These are phyloP conservation scores for Zygoascus bituminiphila DNA, from an alignment of 805 yeast genomes.

Conservation along the genomic window DNA sequence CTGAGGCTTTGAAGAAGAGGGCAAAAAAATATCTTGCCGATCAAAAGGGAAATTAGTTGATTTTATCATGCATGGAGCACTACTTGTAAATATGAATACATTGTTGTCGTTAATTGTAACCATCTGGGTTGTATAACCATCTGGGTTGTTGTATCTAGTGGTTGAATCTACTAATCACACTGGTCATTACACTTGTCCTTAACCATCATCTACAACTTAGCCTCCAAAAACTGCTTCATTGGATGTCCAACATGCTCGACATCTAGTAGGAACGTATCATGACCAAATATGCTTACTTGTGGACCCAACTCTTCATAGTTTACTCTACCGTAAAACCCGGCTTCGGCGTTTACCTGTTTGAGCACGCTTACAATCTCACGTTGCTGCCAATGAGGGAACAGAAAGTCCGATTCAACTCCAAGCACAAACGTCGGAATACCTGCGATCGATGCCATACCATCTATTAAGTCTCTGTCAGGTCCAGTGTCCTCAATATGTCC, in stretches of 20 bases:
- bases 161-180: too few relatives aligned
- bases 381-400: constrained; percentile 95
- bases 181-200: too few relatives aligned
- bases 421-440: constrained; percentile 64
- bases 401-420: constrained; percentile 88
- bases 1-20: constrained; percentile 15
- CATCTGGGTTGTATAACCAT: too few relatives aligned
- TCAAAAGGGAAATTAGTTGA: constrained; percentile 6
- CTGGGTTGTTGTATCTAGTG: too few relatives aligned
- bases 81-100: neutral
- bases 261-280: constrained; percentile 80
- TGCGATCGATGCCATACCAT: constrained; percentile 57
- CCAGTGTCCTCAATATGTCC: neutral
- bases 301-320: constrained; percentile 67
- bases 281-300: constrained; percentile 77
- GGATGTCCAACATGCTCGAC: constrained; percentile 74
- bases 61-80: neutral
- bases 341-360: constrained; percentile 28
- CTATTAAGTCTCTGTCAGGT: constrained; percentile 44
- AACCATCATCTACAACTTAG: too few relatives aligned
- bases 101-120: too few relatives aligned
- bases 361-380: constrained; percentile 64
- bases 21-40: constrained; percentile 17
- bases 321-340: constrained; percentile 29
- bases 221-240: constrained; percentile 51